Evolutionary conservation across 1,284 basidiomycete species (phyloP), one percentile per base, ranked within the genome.

Genomic region (Meira nashicola): DNA sequence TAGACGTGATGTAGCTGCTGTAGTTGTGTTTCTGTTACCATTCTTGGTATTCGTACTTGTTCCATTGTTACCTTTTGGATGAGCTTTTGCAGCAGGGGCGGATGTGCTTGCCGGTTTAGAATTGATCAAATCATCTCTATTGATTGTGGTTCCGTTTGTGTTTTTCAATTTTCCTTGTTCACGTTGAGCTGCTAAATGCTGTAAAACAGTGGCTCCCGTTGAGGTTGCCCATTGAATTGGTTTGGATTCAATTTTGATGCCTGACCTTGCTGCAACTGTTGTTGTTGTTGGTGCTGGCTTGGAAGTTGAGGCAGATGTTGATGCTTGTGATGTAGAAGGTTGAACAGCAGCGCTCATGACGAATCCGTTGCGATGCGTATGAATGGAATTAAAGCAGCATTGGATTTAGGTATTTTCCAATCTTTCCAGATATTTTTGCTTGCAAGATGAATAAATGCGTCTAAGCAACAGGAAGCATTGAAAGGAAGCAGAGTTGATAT

Each of bases 81-180:
- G 17, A 14, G 17, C 46, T 21, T 23, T 48, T 25, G 46, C 6
- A 5, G 46, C 46, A 21, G 46, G 17, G 6, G n/a, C 8, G 28
- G 28, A 33, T 33, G 43, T 44, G 43, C 43, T 44, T 44, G 43
- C 11, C 7, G 50, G 50, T 33, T 53, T 39, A 7, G 50, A 39
- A 25, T 41, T 53, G 6, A 53, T 53, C 21, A 48, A 23, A 48
- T 48, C 46, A 23, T 48, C 46, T 48, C 25, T 48, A 23, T 48
- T 48, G 4, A 48, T 9, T 6, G 25, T 48, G 3, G 28, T 33
- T 33, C 28, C 28, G 28, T 33, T 33, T 4, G 3, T 33, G 28
- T 33, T 33, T 8, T 33, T 33, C 28, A 33, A 33, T 33, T 33
- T 33, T 33, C 28, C 28, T 33, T 33, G 28, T 33, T 33, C 28